Conservation (phyloP, 2,329 filamentous ascomycete genomes). For the Colletotrichum coccodes region DNA sequence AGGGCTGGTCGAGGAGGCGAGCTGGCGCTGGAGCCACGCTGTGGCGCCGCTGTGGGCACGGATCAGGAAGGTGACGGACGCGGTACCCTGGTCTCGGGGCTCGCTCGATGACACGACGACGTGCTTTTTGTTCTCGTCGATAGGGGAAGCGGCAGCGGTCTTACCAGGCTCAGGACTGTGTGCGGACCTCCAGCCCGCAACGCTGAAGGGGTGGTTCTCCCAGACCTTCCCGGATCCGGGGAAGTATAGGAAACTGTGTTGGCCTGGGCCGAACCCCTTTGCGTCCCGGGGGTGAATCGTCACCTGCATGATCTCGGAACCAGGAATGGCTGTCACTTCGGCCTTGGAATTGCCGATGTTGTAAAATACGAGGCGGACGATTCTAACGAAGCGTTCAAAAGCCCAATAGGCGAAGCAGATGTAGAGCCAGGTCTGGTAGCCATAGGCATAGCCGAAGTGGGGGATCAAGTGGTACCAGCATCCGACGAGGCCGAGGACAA, state of each 20-base stretch:
- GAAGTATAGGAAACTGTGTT: constrained; percentile 50
- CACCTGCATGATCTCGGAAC: constrained; percentile 46
- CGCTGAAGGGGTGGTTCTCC: constrained; percentile 48
- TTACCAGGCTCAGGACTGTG: background rate
- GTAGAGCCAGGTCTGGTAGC: constrained; percentile 50
- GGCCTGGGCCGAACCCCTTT: constrained; percentile 44
- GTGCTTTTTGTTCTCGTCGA: background rate
- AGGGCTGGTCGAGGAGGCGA: background rate
- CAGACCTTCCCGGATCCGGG: constrained; percentile 45
- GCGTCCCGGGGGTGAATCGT: constrained; percentile 49
- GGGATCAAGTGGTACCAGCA: constrained; percentile 50
- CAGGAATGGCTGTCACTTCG: background rate
- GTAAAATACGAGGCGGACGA: constrained; percentile 38
- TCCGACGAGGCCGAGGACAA: constrained; percentile 43
- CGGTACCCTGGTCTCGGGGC: background rate
- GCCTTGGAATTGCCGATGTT: constrained; percentile 37
- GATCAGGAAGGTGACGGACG: constrained; percentile 10
- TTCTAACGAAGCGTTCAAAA: constrained; percentile 40
- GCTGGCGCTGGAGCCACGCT: background rate
- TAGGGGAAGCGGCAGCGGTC: background rate
- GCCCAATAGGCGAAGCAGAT: constrained; percentile 44
- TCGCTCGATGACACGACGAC: background rate
- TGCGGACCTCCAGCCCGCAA: background rate
- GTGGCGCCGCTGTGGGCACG: constrained; percentile 2
- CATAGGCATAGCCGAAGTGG: constrained; percentile 44